Conservation (phyloP, 257 asterid species). For the Verbena officinalis region DNA sequence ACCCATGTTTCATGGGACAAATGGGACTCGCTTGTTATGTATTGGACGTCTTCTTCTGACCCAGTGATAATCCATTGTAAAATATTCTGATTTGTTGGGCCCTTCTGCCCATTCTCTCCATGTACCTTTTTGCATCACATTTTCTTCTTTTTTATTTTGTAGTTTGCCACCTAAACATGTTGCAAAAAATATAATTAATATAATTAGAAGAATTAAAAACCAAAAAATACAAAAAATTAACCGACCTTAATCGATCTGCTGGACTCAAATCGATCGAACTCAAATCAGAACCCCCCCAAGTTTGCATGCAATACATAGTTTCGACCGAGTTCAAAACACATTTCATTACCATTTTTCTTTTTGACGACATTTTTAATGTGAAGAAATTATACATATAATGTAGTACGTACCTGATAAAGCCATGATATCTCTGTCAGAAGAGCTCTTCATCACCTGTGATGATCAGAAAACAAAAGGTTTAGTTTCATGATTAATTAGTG, state of each 20-base stretch:
- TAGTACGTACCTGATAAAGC: conserved; percentile 58
- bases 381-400: neutral
- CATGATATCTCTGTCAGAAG: conserved; percentile 36
- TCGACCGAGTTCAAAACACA: no score
- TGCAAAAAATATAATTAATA: neutral
- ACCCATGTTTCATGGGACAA: conserved; percentile 51
- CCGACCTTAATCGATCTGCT: no score
- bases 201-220: neutral
- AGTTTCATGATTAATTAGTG: no score
- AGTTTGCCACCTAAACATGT: conserved; percentile 41
- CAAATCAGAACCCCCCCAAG: no score
- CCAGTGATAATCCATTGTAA: conserved; percentile 69
- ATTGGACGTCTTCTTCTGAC: conserved; percentile 73
- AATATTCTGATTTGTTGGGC: conserved; percentile 47
- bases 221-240: neutral
- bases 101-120: conserved; percentile 54
- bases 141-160: conserved; percentile 28
- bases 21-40: conserved; percentile 65
- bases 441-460: conserved; percentile 42
- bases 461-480: conserved; percentile 10
- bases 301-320: no score
- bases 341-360: no score
- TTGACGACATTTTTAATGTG: no score
- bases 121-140: conserved; percentile 45
- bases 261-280: no score